These are phyloP conservation scores for Flammula alnicola DNA, from an alignment of 1,284 basidiomycete species.

Conservation along the genomic window DNA sequence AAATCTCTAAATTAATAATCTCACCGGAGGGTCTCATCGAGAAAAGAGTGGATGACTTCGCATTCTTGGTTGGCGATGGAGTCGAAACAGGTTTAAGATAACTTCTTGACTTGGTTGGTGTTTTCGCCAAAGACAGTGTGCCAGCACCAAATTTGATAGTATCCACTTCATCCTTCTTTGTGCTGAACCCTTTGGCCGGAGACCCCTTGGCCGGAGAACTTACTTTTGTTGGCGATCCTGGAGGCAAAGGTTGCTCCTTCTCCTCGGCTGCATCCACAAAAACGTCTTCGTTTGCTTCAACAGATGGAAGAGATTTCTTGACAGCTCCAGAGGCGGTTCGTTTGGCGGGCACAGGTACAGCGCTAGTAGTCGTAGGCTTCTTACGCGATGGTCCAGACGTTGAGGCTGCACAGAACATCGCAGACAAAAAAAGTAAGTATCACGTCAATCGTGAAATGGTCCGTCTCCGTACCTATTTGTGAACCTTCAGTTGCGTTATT, in stretches of 20 bases:
- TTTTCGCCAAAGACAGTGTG: slow-evolving; percentile 21
- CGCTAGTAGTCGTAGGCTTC: slow-evolving; percentile 4
- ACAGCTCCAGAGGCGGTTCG: slow-evolving; percentile 14
- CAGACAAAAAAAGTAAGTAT: too few species aligned
- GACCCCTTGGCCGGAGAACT: slow-evolving; percentile 26
- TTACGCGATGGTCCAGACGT: too few species aligned
- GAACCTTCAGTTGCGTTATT: slow-evolving; percentile 22
- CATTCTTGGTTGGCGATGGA: slow-evolving; percentile 41
- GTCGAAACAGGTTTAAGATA: slow-evolving; percentile 25
- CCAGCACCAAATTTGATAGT: slow-evolving; percentile 17
- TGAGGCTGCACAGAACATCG: too few species aligned
- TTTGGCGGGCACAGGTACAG: slow-evolving; percentile 10
- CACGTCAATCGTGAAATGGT: too few species aligned
- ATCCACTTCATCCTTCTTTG: slow-evolving; percentile 11
- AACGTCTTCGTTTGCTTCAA: slow-evolving; percentile 12
- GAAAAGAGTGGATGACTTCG: slow-evolving; percentile 36
- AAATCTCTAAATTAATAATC: slow-evolving; percentile 5
- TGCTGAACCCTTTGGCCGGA: slow-evolving; percentile 11
- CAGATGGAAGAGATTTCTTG: slow-evolving; percentile 5
- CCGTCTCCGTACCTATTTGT: not conserved
- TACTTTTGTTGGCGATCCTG: slow-evolving; percentile 38
- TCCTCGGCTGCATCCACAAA: slow-evolving; percentile 21
- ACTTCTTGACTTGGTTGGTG: slow-evolving; percentile 26
- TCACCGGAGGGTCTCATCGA: slow-evolving; percentile 34
- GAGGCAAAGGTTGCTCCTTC: slow-evolving; percentile 15